Base-by-base conservation (phyloP, 1,284 basidiomycete species). In the Rhodotorula sp. region DNA sequence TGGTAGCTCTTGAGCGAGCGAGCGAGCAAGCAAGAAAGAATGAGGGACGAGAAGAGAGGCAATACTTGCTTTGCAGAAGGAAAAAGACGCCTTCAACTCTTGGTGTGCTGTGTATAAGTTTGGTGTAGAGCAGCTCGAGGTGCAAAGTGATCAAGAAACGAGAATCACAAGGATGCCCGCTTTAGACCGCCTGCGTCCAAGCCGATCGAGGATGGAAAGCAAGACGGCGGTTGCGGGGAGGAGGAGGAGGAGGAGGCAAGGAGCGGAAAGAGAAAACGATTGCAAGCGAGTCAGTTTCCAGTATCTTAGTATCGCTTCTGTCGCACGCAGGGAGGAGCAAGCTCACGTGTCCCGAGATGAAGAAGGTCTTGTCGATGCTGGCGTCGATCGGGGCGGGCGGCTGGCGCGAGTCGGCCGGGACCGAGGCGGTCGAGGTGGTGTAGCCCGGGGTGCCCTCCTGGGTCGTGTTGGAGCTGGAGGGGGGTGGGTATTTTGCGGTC, bases 361-460 rank as follows among this genome's bases (percentile, higher is more conserved):
- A 52, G 61, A 38, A 70, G 43, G 31, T 64, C 49, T 50, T 84
- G 89, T 82, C 81, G 91, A 92, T 89, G 64, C 92, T 90, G 72
- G 91, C 87, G 79, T 97, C 94, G 78, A 97, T 88, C 54, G 91
- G 89, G 67, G 88, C 92, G 76, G 94, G 86, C 63, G 92, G 87
- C 83, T 88, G 87, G 82, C 89, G 86, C 72, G 90, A 91, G 80
- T 93, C 92, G 60, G 85, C 81, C 69, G 95, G 94, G 74, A 98
- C 81, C 26, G 85, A 85, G 80, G 95, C 90, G 71, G 85, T 85
- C 80, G 85, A 83, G 66, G 83, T 82, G 73, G 89, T 85, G 76
- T 87, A 85, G 64, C 89, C 90, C 76, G 90, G 88, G 66, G 91
- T 90, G 79, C 89, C 89, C 78, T 87, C 84, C 78, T 90, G 83